Base-by-base conservation (phyloP, 257 asterid species). In the Plectranthus barbatus region DNA sequence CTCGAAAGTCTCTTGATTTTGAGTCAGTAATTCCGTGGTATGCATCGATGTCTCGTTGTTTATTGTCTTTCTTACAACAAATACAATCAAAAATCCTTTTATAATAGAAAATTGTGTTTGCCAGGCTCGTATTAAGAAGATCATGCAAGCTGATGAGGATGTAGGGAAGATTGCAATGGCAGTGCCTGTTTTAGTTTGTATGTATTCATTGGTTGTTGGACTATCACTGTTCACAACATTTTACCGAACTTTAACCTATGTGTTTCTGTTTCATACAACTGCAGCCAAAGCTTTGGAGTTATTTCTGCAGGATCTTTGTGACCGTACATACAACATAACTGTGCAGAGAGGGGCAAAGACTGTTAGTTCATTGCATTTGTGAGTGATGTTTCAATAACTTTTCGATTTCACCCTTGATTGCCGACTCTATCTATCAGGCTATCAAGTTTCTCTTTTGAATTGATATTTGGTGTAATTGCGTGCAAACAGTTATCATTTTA, bases 131-230 rank as follows among this genome's bases (percentile, higher is more conserved):
- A 91, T 91, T 17, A 91, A 91, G 64, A 91, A 91, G 81, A 87
- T 91, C 57, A 91, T 87, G 97, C 97, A 91, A 79, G 93, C 97
- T 29, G 97, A 91, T 74, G 97, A 91, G 77, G 97, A 91, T 79
- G 97, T 91, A 50, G 97, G 97, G 60, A 91, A 91, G 82, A 91
- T 91, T 73, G 97, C 97, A 12, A 84, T 80, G 88, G 97, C 96
- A 0, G 97, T 91, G 55, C 97, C 97, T 57, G 96, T 91, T 73
- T 80, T 91, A 85, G 96, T 91, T 62, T 91, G 97, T 91, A 79
- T 58, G 97, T 72, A 37, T 44, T 69, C 14, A 21, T 34, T 51
- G 29, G 14, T 40, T 55, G 44, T 45, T 62, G 59, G 15, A 21
- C 36, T n/a, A 36, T 53, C 50, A 42, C 40, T 47, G 34, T 64